Evolutionary conservation across 148 eudicot genomes (phyloP), one percentile per base, ranked within the genome.

Genomic region (Rheum nobile): DNA sequence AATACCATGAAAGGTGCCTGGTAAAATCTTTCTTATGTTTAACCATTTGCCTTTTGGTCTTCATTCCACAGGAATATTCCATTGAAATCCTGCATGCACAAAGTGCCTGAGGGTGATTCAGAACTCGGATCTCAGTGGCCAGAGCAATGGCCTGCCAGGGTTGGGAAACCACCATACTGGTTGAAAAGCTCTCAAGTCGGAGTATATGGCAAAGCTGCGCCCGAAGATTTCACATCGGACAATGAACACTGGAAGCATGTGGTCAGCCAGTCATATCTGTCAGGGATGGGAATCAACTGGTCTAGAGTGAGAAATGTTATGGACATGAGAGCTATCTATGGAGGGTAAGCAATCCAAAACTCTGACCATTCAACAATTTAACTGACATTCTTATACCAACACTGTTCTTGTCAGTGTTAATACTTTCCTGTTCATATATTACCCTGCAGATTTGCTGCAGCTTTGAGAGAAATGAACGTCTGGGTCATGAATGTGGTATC

Each of bases 251-350:
- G 91, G 91, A 85, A 85, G 50, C 81, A 76, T 48, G 89, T 85
- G 16, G 87, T 88, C n/a, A 73, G 47, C 44, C 82, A 85, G 55
- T 88, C 89, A 14, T 88, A 88, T 77, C 71, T 85, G 8, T 77
- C 39, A 41, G 89, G 88, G 22, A 52, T 88, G 80, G 91, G 85
- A 38, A 82, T 88, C 47, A 71, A 80, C 77, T 88, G 91, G 91
- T 80, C 91, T 54, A 75, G 67, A 47, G 87, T 88, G 70, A 79
- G 91, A 75, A 88, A 88, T 78, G 91, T 82, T 71, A 84, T 88
- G 89, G 91, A 88, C 83, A 88, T 88, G 91, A 83, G 86, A 75
- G 78, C 91, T 28, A 74, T 88, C 67, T 88, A 88, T 79, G 91
- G 91, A 82, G 89, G 91, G 91, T 87, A 79, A 85, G 90, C 75